Evolutionary conservation across 768 basidiomycete genomes (phyloP).

Genomic region (Floccularia luteovirens): DNA sequence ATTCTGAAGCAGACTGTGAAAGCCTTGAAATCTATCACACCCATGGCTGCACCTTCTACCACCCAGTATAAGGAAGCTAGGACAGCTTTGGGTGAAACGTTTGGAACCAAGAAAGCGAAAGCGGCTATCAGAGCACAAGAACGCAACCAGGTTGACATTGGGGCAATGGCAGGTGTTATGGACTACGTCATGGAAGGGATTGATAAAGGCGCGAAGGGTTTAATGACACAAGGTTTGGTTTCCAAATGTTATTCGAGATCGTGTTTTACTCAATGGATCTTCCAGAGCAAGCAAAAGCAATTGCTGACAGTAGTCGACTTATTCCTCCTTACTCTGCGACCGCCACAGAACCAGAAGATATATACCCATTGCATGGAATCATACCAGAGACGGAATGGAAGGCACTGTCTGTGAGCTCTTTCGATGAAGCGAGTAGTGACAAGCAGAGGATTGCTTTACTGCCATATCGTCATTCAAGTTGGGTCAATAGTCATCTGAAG

Average conservation of each 20-base stretch:
- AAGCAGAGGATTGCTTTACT: constrained; percentile 48
- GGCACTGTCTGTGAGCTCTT: constrained; percentile 46
- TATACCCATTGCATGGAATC: constrained; percentile 68
- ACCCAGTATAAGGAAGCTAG: constrained; percentile 55
- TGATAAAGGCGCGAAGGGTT: constrained; percentile 56
- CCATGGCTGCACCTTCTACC: constrained; percentile 40
- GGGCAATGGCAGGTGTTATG: constrained; percentile 81
- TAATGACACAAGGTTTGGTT: constrained; percentile 62
- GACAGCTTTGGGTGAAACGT: constrained; percentile 81
- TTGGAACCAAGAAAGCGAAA: constrained; percentile 94
- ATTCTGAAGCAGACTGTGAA: constrained; percentile 77
- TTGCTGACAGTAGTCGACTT: constrained; percentile 55
- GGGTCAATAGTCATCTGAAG: constrained; percentile 63
- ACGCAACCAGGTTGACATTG: constrained; percentile 84
- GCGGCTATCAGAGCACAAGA: constrained; percentile 78
- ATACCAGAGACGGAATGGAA: constrained; percentile 81
- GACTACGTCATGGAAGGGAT: constrained; percentile 81
- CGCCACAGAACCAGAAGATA: constrained; percentile 64
- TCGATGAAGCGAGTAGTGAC: constrained; percentile 43
- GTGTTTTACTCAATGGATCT: constrained; percentile 2
- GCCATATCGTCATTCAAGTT: constrained; percentile 54
- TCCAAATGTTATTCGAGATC: neutral
- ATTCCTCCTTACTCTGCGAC: constrained; percentile 68
- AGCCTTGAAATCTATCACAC: constrained; percentile 61
- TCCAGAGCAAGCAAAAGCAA: constrained; percentile 61